These are phyloP conservation scores for Toxoplasma gondii DNA, from an alignment of 169 alveolate genomes.

Conservation along the genomic window DNA sequence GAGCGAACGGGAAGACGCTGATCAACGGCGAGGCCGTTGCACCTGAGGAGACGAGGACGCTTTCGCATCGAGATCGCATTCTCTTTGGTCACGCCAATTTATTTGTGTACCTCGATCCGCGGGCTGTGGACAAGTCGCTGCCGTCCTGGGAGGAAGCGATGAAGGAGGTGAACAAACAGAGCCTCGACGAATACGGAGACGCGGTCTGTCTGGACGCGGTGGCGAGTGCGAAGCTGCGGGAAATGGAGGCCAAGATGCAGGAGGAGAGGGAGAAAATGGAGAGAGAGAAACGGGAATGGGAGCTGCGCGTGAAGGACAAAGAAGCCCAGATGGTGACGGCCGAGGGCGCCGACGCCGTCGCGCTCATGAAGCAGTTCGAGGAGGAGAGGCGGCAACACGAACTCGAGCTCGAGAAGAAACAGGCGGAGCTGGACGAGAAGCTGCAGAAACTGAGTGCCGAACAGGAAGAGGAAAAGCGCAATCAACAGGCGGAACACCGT, in stretches of 20 bases:
- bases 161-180: constrained; percentile 64
- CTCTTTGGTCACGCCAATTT: constrained; percentile 64
- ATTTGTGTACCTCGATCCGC: constrained; percentile 64
- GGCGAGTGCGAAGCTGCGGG: constrained; percentile 34
- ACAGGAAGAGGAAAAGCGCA: constrained; percentile 46
- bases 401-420: constrained; percentile 55
- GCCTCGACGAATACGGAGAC: constrained; percentile 44
- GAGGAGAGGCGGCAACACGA: constrained; percentile 54
- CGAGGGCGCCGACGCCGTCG: constrained; percentile 62
- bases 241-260: constrained; percentile 38
- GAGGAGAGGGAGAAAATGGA: constrained; percentile 52
- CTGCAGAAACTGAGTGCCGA: constrained; percentile 38
- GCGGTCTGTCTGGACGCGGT: constrained; percentile 24
- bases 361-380: constrained; percentile 45
- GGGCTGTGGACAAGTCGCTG: constrained; percentile 51
- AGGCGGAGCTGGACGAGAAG: constrained; percentile 44
- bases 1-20: constrained; percentile 57
- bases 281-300: constrained; percentile 60
- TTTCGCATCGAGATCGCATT: constrained; percentile 58
- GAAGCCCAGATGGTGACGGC: constrained; percentile 56
- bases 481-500: constrained; percentile 58
- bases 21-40: constrained; percentile 55
- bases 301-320: constrained; percentile 45
- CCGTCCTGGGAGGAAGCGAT: constrained; percentile 72
- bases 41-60: not conserved